Percentiles rank a stretch among this genome's conserved stretches.
Conservation (phyloP, 305 asterid species). For the Fraxinus angustifolia region DNA sequence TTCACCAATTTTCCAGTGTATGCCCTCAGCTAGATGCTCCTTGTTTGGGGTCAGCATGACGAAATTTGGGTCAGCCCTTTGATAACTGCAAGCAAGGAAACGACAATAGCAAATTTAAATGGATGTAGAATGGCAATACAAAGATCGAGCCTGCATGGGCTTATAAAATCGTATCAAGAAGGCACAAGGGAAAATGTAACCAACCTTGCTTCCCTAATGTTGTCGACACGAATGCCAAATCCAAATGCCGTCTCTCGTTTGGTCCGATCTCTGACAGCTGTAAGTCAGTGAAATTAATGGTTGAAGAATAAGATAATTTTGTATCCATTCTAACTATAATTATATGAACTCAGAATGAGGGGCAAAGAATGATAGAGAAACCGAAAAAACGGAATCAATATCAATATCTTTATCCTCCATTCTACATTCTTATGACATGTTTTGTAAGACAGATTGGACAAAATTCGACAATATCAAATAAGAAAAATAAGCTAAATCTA, state of each 20-base stretch:
- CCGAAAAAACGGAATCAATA: not conserved
- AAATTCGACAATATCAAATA: not conserved
- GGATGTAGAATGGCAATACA: not conserved
- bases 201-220: conserved; percentile 80
- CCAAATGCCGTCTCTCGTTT: conserved; percentile 62
- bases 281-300: conserved; percentile 11
- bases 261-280: conserved; percentile 71
- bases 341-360: not conserved
- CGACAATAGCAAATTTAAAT: not conserved
- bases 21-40: conserved; percentile 90
- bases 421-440: not conserved
- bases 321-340: not conserved
- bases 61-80: conserved; percentile 88
- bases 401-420: not conserved
- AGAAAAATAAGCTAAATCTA: not conserved
- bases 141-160: not conserved
- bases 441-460: not conserved
- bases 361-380: not conserved
- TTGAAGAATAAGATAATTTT: not conserved
- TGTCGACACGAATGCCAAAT: conserved; percentile 69
- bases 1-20: conserved; percentile 68
- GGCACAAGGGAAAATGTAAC: conserved; percentile 21
- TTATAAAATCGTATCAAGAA: not conserved
- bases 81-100: conserved; percentile 46
- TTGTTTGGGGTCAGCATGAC: conserved; percentile 90